Conservation (phyloP, 345 rosid species). For the Clarkia xantiana region DNA sequence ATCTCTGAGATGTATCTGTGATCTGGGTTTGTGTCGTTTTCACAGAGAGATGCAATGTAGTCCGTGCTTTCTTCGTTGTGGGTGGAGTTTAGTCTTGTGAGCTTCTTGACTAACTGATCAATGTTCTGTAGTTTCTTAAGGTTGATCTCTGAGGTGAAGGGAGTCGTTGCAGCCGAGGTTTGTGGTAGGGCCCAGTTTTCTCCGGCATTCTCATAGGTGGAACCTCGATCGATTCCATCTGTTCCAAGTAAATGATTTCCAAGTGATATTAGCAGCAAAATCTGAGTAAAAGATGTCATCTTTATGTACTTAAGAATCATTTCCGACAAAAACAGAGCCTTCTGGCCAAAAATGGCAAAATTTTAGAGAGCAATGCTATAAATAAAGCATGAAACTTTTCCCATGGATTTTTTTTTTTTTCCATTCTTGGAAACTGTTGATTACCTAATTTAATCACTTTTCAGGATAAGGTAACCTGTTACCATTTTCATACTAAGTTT, state of each 20-base stretch:
- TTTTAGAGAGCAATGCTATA: no score
- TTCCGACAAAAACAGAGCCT: no score
- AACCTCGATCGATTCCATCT: constrained; percentile 31
- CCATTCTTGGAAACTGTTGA: no score
- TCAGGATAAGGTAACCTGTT: no score
- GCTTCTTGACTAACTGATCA: constrained; percentile 85
- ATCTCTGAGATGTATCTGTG: constrained; percentile 93
- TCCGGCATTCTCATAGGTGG: constrained; percentile 16
- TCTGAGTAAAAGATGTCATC: no score
- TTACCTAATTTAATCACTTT: no score
- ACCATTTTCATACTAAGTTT: no score
- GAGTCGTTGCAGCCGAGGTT: background rate
- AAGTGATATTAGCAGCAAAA: background rate
- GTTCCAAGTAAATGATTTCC: constrained; percentile 8
- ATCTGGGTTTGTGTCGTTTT: constrained; percentile 67
- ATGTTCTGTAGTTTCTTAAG: constrained; percentile 74
- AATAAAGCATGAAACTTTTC: no score
- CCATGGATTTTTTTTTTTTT: no score
- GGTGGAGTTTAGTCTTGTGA: constrained; percentile 64
- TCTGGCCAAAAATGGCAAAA: no score
- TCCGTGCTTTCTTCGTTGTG: constrained; percentile 85
- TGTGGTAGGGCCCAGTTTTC: background rate
- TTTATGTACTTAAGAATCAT: no score
- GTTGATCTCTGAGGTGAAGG: constrained; percentile 46
- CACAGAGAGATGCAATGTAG: constrained; percentile 87